Evolutionary conservation across 2,329 filamentous ascomycete species (phyloP), one percentile per base, ranked within the genome.

Genomic region (Colletotrichum orchidophilum): DNA sequence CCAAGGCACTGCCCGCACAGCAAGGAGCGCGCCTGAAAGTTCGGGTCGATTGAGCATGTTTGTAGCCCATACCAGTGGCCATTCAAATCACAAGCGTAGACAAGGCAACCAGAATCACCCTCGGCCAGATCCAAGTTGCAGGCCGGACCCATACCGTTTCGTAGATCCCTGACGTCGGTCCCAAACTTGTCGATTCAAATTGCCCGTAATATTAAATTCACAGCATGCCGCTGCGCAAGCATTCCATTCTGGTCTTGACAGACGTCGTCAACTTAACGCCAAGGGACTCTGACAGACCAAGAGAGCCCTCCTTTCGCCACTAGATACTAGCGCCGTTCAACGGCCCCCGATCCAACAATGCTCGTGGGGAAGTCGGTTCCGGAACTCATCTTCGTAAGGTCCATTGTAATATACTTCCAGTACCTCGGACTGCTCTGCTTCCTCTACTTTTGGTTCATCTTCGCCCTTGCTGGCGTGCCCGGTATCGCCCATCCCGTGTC

Each of bases 401-500:
- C 60, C 39, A 62, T 64, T 6, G 53, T 68, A 9, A 42, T 67
- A 9, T 64, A 73, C 42, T 61, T 74, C 53, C 71, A 73, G 7
- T 68, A 74, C 18, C 31, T 74, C 5, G 73, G 73, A 24, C 15
- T 72, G 2, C 39, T 66, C 6, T 76, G 75, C 35, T 31, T 76
- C 26, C 35, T 65, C 27, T 76, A 76, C 72, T 75, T 78, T 35
- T 59, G 74, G 33, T 24, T 70, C 31, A 70, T 74, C 0, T 33
- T 75, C 21, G 67, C 74, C 7, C 29, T 76, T 5, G 74, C 58
- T 18, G 76, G 77, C 31, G 58, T 75, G 3, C 63, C 59, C 2
- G 75, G 74, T n/a, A 75, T 77, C 24, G 46, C 73, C 0, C 72
- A 75, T 60, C 77, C 77, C 0, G 53, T 76, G 12, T 77, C 75